phyloP scores from a whole-genome alignment of 140 eudicot species.

The Flaveria floridana region DNA sequence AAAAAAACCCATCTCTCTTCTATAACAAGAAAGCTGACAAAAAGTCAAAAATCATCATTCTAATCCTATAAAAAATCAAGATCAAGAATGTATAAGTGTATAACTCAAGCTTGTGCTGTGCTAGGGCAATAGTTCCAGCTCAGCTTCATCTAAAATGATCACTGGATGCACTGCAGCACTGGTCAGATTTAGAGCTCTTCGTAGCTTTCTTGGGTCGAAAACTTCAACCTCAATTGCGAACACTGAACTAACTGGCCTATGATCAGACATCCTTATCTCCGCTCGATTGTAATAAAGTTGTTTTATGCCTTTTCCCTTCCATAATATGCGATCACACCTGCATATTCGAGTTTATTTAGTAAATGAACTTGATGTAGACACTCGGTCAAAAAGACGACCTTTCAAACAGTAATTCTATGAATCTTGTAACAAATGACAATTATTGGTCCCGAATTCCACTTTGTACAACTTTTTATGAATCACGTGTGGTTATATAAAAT shows the following conservation, averaged over 20 bases:
- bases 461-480: neutral
- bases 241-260: slow-evolving; percentile 85
- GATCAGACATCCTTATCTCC: slow-evolving; percentile 76
- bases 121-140: slow-evolving; percentile 23
- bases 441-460: neutral
- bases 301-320: slow-evolving; percentile 86
- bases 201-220: slow-evolving; percentile 67
- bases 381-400: neutral
- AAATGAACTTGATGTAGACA: neutral
- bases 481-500: neutral
- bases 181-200: slow-evolving; percentile 64
- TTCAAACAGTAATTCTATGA: neutral
- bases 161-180: slow-evolving; percentile 73
- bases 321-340: slow-evolving; percentile 97
- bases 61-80: slow-evolving; percentile 40
- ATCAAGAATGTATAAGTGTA: slow-evolving; percentile 30
- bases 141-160: slow-evolving; percentile 46
- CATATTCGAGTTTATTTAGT: slow-evolving; percentile 6
- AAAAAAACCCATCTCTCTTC: slow-evolving; percentile 11
- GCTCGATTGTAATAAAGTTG: slow-evolving; percentile 75
- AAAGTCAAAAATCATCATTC: slow-evolving; percentile 15
- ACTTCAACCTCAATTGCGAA: slow-evolving; percentile 81
- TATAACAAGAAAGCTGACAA: slow-evolving; percentile 27
- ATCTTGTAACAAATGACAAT: neutral
- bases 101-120: slow-evolving; percentile 17